These are phyloP conservation scores for Colletotrichum liriopes DNA, from an alignment of 2,329 filamentous ascomycete genomes.

Conservation along the genomic window DNA sequence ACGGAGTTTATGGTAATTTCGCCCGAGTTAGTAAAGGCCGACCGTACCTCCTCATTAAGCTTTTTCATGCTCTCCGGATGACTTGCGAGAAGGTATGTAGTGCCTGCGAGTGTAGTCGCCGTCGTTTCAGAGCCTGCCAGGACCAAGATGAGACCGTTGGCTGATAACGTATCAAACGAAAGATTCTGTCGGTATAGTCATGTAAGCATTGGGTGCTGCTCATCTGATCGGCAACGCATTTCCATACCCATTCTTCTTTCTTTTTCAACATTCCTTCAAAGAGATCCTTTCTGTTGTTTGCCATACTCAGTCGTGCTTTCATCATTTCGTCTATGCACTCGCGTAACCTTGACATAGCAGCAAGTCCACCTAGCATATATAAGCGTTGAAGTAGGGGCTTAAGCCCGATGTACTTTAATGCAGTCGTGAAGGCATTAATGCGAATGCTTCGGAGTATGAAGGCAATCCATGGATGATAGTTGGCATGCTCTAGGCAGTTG, in stretches of 20 bases:
- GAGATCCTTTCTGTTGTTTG: conserved; percentile 24
- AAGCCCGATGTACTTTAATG: conserved; percentile 11
- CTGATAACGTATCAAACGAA: conserved; percentile 33
- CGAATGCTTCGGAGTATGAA: conserved; percentile 44
- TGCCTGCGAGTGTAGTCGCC: conserved; percentile 58
- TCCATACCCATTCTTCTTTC: conserved; percentile 36
- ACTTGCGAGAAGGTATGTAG: conserved; percentile 56
- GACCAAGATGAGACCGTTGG: conserved; percentile 45
- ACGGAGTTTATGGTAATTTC: conserved; percentile 57
- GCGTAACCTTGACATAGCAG: background rate
- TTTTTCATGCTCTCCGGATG: conserved; percentile 50
- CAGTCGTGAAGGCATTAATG: conserved; percentile 8
- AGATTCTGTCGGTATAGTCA: background rate
- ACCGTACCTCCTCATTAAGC: conserved; percentile 57
- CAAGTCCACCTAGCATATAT: conserved; percentile 14
- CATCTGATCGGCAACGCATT: too few species aligned
- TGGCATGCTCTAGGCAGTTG: conserved; percentile 45
- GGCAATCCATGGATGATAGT: conserved; percentile 48
- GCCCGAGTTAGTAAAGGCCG: conserved; percentile 51
- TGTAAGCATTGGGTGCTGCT: too few species aligned
- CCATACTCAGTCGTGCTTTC: conserved; percentile 6
- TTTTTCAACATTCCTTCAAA: conserved; percentile 42
- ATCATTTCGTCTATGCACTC: conserved; percentile 13
- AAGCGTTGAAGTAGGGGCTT: background rate
- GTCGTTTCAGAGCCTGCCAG: conserved; percentile 63